Base-by-base conservation (phyloP, 176 grass and related monocot genomes). In the Juncus inflexus region DNA sequence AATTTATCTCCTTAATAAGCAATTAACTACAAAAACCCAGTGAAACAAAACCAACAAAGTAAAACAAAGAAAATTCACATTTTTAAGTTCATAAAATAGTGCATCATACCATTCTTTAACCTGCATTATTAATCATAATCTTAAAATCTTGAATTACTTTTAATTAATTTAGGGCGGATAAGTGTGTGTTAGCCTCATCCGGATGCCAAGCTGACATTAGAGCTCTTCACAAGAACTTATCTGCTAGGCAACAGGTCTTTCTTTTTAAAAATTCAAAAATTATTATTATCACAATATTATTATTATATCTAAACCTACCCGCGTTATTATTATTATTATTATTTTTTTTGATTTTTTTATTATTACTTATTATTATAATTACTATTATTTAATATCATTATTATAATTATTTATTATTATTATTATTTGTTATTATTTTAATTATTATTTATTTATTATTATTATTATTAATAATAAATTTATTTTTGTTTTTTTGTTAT, bases 161-260 rank as follows among this genome's bases (percentile, higher is more conserved):
- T 49, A 7, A 76, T 51, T 55, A 6, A 62, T 7, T 83, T 68
- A 99, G 95, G 60, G 83, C 89, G 45, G 89, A 99, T 37, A 94
- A 94, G 81, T 86, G 83, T 62, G 73, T 90, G 13, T 60, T 99
- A 72, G 85, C 89, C 40, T 89, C 95, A 55, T 99, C 95, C 1
- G 95, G 88, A 62, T 99, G 91, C 54, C 95, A 99, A 77, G 95
- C 88, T 61, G 95, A 99, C 72, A 90, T 99, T 59, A 87, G 91
- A 75, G 95, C 95, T 84, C 67, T 99, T 37, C 95, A 99, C 67
- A 99, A 99, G 62, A 83, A 94, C 88, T 80, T 99, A 74, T 61
- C 86, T 16, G 95, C 95, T 52, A 92, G 73, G 35, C 89, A 97
- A 64, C 58, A 78, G 78, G 77, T 16, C 65, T 39, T 38, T 53